phyloP scores from a whole-genome alignment of 2,329 filamentous ascomycete genomes.

The Fusarium burgessii region DNA sequence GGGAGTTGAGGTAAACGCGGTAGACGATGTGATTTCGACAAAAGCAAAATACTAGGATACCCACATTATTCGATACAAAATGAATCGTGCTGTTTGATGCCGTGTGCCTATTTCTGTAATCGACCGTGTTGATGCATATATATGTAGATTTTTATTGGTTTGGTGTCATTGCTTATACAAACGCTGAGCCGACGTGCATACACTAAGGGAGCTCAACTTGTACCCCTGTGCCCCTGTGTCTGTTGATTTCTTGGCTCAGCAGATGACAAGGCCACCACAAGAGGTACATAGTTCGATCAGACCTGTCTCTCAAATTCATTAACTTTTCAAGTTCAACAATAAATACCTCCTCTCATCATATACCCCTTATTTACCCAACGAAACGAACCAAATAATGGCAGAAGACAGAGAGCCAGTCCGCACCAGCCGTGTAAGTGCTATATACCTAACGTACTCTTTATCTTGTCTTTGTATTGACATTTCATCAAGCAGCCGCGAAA shows the following conservation, averaged over 20 bases:
- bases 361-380: neutral
- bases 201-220: neutral
- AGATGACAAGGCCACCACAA: neutral
- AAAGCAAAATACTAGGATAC: constrained; percentile 29
- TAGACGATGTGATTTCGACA: constrained; percentile 1
- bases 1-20: constrained; percentile 20
- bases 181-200: neutral
- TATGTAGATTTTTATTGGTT: neutral
- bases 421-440: neutral
- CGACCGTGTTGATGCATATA: neutral
- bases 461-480: neutral
- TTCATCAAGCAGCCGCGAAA: too few species aligned
- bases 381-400: neutral
- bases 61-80: constrained; percentile 3
- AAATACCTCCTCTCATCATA: neutral
- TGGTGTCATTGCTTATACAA: neutral
- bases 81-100: neutral
- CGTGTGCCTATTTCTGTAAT: neutral
- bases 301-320: neutral
- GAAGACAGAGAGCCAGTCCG: neutral
- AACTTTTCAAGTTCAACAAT: neutral
- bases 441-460: too few species aligned
- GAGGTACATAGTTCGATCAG: too few species aligned
- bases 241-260: neutral
- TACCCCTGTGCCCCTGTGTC: neutral